Evolutionary conservation across 2,329 filamentous ascomycete species (phyloP).

Genomic region (Colletotrichum paranaense): DNA sequence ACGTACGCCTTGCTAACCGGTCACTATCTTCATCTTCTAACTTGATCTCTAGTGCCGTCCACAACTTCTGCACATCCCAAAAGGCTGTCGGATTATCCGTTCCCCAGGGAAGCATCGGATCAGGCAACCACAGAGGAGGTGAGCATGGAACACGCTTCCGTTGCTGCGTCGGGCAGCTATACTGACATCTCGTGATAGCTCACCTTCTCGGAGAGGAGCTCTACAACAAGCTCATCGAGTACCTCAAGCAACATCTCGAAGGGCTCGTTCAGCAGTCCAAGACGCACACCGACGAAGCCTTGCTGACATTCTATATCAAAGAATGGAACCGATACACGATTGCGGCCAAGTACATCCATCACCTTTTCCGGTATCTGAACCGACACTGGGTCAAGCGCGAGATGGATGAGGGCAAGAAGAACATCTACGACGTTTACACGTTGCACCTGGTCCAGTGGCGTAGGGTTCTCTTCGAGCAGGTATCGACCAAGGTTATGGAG

Average conservation of each 20-base stretch:
- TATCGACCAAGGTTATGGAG: slow-evolving; percentile 91
- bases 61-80: slow-evolving; percentile 99
- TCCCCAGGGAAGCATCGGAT: slow-evolving; percentile 49
- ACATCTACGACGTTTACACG: slow-evolving; percentile 98
- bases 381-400: slow-evolving; percentile 99
- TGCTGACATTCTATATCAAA: slow-evolving; percentile 92
- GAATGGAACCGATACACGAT: slow-evolving; percentile 97
- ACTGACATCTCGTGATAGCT: slow-evolving; percentile 62
- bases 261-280: slow-evolving; percentile 78
- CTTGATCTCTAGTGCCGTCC: slow-evolving; percentile 74
- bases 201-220: slow-evolving; percentile 96
- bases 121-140: slow-evolving; percentile 78
- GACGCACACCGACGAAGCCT: slow-evolving; percentile 86
- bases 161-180: slow-evolving; percentile 14
- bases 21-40: slow-evolving; percentile 46
- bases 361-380: slow-evolving; percentile 95
- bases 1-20: slow-evolving; percentile 64
- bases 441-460: slow-evolving; percentile 97
- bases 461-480: slow-evolving; percentile 85
- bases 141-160: slow-evolving; percentile 34
- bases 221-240: slow-evolving; percentile 90
- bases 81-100: slow-evolving; percentile 79
- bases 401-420: slow-evolving; percentile 98
- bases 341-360: slow-evolving; percentile 96
- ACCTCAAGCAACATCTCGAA: slow-evolving; percentile 83